phyloP scores from a whole-genome alignment of 176 grass and related monocot genomes.

The Melocanna baccifera region DNA sequence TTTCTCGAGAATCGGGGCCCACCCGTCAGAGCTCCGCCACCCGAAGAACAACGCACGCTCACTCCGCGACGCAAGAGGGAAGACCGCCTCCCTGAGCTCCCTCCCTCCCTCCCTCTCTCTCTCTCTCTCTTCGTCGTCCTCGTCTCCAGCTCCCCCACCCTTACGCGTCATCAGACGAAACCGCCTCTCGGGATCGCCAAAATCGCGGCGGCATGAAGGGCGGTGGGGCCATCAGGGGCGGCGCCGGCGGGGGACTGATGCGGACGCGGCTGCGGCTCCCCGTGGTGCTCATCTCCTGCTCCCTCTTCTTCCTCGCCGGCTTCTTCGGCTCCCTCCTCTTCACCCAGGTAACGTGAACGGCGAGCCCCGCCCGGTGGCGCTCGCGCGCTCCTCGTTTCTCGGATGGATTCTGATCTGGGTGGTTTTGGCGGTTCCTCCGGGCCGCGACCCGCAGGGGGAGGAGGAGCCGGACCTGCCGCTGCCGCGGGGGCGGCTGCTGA shows the following conservation, averaged over 20 bases:
- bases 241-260: conserved; percentile 38
- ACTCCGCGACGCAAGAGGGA: not conserved
- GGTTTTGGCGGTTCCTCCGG: not conserved
- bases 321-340: conserved; percentile 76
- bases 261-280: conserved; percentile 66
- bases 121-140: not conserved
- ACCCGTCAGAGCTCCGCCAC: not conserved
- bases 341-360: conserved; percentile 41
- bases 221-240: conserved; percentile 21
- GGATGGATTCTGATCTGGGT: conserved; percentile 27
- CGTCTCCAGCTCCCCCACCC: conserved; percentile 3
- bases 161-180: not conserved
- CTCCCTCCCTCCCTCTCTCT: not conserved
- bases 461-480: conserved; percentile 41
- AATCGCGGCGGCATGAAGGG: conserved; percentile 37
- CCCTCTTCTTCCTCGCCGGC: conserved; percentile 85
- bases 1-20: not conserved
- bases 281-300: conserved; percentile 69
- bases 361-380: not conserved
- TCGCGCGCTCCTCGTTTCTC: not conserved
- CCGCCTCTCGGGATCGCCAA: not conserved
- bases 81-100: no score
- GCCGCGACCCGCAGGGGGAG: conserved; percentile 39
- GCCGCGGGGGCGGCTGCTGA: conserved; percentile 47
- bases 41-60: not conserved